A percentile compares a stretch with the other conserved stretches of the same genome.
These are phyloP conservation scores for Musa schizocarpa DNA, from an alignment of 176 grass and related monocot genomes.

Conservation along the genomic window DNA sequence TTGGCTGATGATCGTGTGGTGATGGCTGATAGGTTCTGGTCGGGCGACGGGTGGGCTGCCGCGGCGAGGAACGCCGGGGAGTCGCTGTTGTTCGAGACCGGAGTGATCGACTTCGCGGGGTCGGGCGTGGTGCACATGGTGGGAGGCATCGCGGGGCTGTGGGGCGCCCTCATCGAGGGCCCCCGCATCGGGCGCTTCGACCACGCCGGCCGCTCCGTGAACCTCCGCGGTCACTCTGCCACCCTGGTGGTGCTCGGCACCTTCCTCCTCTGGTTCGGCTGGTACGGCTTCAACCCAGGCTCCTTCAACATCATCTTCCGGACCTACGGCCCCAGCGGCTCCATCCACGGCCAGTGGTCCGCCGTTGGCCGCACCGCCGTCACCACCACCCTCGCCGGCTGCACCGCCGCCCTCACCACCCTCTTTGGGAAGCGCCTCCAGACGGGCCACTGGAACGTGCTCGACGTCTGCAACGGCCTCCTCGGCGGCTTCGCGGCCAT, in stretches of 20 bases:
- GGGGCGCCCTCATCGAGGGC: conserved; percentile 9
- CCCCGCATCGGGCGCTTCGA: conserved; percentile 10
- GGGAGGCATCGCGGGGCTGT: not conserved
- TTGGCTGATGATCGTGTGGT: not conserved
- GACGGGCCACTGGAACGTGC: conserved; percentile 6
- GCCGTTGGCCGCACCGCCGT: conserved; percentile 10
- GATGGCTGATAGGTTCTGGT: conserved; percentile 6
- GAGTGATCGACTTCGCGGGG: conserved; percentile 13
- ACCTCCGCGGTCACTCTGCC: conserved; percentile 11
- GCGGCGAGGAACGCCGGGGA: not conserved
- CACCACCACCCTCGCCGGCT: conserved; percentile 10
- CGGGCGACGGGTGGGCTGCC: conserved; percentile 6
- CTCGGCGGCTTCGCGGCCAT: conserved; percentile 12
- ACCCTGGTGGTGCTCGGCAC: conserved; percentile 6
- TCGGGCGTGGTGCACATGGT: conserved; percentile 10
- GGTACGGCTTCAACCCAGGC: conserved; percentile 11
- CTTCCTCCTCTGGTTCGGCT: conserved; percentile 15
- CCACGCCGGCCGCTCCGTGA: conserved; percentile 3
- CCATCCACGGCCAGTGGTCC: conserved; percentile 5
- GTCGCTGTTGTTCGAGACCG: not conserved
- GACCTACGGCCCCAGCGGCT: conserved; percentile 7
- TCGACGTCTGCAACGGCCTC: conserved; percentile 16
- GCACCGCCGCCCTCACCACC: conserved; percentile 11
- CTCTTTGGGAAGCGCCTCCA: conserved; percentile 6
- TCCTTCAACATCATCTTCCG: conserved; percentile 1